Conservation (phyloP, 768 basidiomycete genomes). For the Psilocybe sp. region DNA sequence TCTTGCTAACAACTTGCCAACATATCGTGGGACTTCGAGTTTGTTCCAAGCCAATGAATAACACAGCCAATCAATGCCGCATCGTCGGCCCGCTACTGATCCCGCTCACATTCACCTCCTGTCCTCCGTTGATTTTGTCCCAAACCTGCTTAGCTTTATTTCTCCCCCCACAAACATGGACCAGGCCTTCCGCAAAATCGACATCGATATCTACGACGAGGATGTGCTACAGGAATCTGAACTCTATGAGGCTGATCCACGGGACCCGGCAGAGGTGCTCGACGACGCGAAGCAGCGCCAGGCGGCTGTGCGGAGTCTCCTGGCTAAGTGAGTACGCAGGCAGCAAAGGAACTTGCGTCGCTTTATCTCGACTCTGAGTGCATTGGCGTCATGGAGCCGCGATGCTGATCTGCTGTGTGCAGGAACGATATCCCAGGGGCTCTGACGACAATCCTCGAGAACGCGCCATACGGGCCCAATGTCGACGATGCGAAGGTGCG, state of each 20-base stretch:
- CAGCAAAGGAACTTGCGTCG: no score
- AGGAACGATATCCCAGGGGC: constrained; percentile 82
- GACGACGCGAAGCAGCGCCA: constrained; percentile 77
- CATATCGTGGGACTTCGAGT: no score
- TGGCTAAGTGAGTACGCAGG: constrained; percentile 62
- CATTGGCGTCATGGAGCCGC: not conserved
- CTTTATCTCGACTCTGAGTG: not conserved
- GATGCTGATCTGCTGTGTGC: constrained; percentile 1
- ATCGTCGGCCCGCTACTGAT: no score
- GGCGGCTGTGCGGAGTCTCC: constrained; percentile 61
- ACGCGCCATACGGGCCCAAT: constrained; percentile 84
- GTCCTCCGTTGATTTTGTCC: no score
- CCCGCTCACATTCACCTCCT: no score
- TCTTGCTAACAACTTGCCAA: no score
- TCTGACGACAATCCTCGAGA: constrained; percentile 65
- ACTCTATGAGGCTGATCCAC: constrained; percentile 82
- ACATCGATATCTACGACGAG: constrained; percentile 93
- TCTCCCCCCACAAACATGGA: constrained; percentile 28
- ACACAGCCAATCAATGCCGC: no score
- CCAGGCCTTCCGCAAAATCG: constrained; percentile 82
- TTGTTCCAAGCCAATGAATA: no score
- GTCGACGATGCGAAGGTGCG: constrained; percentile 89
- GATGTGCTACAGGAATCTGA: constrained; percentile 83
- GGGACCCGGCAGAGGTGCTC: constrained; percentile 70
- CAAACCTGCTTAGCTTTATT: no score